Evolutionary conservation across 176 grass and related monocot genomes (phyloP).

Genomic region (Sorghum bicolor): Sorghum_bicolor_NCBIv3 NC_012875.2:57172501-57173000

Average conservation of each 20-base stretch:
- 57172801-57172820: too few species aligned
- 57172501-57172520: too few species aligned
- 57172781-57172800: too few species aligned
- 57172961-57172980: background rate
- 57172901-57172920: too few species aligned
- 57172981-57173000: background rate
- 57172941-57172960: too few species aligned
- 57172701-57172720: too few species aligned
- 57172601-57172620: constrained; percentile 51
- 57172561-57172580: constrained; percentile 29
- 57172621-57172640: constrained; percentile 48
- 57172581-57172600: constrained; percentile 50
- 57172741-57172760: too few species aligned
- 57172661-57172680: constrained; percentile 35
- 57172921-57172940: too few species aligned
- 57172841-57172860: background rate
- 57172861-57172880: background rate
- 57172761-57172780: too few species aligned
- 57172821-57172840: too few species aligned
- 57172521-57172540: background rate
- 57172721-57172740: too few species aligned
- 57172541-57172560: background rate
- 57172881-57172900: too few species aligned
- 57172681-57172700: constrained; percentile 8
- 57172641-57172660: constrained; percentile 38